Evolutionary conservation across 2,329 filamentous ascomycete genomes (phyloP).

Genomic region (Beauveria varroae): DNA sequence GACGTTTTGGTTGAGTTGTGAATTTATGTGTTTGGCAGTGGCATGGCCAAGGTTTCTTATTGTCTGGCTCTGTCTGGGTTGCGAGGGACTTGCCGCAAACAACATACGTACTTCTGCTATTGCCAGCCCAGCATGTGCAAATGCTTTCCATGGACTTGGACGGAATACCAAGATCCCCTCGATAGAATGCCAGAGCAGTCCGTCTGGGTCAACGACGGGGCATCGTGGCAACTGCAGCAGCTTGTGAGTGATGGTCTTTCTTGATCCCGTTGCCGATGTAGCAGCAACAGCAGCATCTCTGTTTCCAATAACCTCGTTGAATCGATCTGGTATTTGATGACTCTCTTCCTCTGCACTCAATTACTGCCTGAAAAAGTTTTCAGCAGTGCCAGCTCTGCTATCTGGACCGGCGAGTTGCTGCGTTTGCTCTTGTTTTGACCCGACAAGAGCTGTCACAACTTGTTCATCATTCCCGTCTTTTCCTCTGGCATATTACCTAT

Average conservation of each 20-base stretch:
- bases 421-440: not conserved
- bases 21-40: not conserved
- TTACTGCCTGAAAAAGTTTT: not conserved
- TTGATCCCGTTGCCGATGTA: not conserved
- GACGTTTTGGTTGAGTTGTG: not conserved
- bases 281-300: not conserved
- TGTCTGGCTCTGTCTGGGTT: not conserved
- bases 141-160: slow-evolving; percentile 44
- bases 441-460: not conserved
- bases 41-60: not conserved
- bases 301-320: not conserved
- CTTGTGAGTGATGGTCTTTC: slow-evolving; percentile 26
- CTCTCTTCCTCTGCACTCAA: not conserved
- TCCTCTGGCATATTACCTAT: too few species aligned
- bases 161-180: slow-evolving; percentile 35
- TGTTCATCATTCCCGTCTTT: not conserved
- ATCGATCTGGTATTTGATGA: too few species aligned
- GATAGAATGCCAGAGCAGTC: slow-evolving; percentile 32
- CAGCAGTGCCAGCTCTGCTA: not conserved
- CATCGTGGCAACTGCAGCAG: slow-evolving; percentile 29
- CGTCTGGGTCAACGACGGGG: slow-evolving; percentile 32
- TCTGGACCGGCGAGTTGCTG: not conserved
- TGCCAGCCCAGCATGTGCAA: slow-evolving; percentile 37
- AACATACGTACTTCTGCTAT: not conserved
- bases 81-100: not conserved